Base-by-base conservation (phyloP, 305 asterid genomes). In the Plantago coronopus region DNA sequence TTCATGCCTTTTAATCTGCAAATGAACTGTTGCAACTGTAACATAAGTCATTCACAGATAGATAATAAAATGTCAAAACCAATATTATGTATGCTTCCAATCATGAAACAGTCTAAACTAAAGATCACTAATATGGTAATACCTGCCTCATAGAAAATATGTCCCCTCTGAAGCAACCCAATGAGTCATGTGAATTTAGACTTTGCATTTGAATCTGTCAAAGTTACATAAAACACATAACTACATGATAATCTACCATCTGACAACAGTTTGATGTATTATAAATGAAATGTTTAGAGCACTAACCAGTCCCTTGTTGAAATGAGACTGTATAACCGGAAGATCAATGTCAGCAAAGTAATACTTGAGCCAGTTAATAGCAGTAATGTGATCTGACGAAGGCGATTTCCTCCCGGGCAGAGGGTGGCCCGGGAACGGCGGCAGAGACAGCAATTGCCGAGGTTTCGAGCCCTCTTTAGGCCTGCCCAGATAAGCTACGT, bases 351-450 rank as follows among this genome's bases (percentile, higher is more conserved):
- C 98, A 17, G 79, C 80, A 42, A 91, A 86, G 82, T 86, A 91
- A 76, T 91, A 91, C 70, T 89, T 88, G 69, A 88, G 88, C 98
- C 96, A 91, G 77, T 89, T 88, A 70, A 91, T 77, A 55, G 95
- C 96, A 27, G 98, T 86, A 49, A 88, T 90, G 57, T 72, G 84
- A 27, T 50, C 57, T 34, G 73, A 76, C 17, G 78, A 54, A 27
- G 69, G 61, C 7, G 84, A 74, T 66, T 74, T 79, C 69, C 83
- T 78, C 37, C 96, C 95, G 0, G 81, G 93, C 79, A 88, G 74
- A 57, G 86, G 90, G 69, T 76, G 86, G 27, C 93, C 91, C 0
- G 95, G 95, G 67, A 91, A 91, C 63, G 91, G 89, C 10, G 98
- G 98, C 71, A 91, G 74, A 65, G 90, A 80, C 21, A 91, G 69